Percentiles rank a stretch among this genome's conserved stretches.
These are phyloP conservation scores for Globisporangium irregulare DNA, from an alignment of 352 stramenopile genomes.

Conservation along the genomic window DNA sequence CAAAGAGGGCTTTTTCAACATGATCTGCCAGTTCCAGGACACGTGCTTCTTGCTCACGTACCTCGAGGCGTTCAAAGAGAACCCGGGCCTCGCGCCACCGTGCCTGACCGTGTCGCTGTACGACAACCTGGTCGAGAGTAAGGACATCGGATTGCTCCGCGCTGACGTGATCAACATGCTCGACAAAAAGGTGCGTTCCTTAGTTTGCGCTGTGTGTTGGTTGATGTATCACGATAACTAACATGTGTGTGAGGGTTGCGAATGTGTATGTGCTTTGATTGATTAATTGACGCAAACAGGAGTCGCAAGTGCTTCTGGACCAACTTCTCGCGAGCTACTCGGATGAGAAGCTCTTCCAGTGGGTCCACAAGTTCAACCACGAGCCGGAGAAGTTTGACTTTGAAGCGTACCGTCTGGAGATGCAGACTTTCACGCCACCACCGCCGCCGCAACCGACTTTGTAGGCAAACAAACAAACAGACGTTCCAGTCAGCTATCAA, in stretches of 20 bases:
- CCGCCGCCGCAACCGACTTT: neutral
- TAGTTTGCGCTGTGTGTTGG: neutral
- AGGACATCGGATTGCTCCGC: slow-evolving; percentile 69
- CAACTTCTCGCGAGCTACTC: slow-evolving; percentile 69
- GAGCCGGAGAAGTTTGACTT: slow-evolving; percentile 82
- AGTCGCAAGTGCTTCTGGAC: slow-evolving; percentile 63
- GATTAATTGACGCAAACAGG: slow-evolving; percentile 19
- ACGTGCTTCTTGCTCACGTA: slow-evolving; percentile 87
- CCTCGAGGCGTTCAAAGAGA: slow-evolving; percentile 86
- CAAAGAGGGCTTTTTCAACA: slow-evolving; percentile 85
- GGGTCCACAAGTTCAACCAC: slow-evolving; percentile 87
- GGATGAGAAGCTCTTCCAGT: slow-evolving; percentile 61
- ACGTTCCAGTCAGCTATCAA: neutral
- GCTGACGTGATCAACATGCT: slow-evolving; percentile 86
- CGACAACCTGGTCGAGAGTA: slow-evolving; percentile 67
- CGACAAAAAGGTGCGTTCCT: slow-evolving; percentile 56
- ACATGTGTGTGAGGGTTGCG: neutral
- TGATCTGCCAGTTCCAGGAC: slow-evolving; percentile 88
- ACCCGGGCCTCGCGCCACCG: slow-evolving; percentile 66
- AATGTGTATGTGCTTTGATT: neutral
- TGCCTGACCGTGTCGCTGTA: slow-evolving; percentile 83
- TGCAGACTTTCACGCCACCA: slow-evolving; percentile 26
- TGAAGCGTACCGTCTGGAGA: slow-evolving; percentile 59
- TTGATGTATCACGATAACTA: neutral
- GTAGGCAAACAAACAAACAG: neutral